A percentile compares a stretch with the other conserved stretches of the same genome.
phyloP scores from a whole-genome alignment of 306 rosid genomes.

The Neltuma alba region DNA sequence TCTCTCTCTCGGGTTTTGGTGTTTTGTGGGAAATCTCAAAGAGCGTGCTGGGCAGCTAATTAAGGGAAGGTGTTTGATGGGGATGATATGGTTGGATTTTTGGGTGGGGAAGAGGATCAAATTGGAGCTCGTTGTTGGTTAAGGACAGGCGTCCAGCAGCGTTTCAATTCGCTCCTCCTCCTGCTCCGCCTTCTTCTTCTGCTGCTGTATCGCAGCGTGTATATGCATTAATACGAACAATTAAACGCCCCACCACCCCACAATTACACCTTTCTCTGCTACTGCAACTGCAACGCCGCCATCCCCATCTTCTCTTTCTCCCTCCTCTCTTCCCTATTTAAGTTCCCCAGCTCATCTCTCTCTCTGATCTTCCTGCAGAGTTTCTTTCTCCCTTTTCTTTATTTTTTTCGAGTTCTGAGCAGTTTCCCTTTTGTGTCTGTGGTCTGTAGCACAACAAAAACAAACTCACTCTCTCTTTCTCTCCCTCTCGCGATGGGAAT shows the following conservation, averaged over 20 bases:
- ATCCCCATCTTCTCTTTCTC: background rate
- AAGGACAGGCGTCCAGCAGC: constrained; percentile 34
- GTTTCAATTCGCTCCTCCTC: constrained; percentile 36
- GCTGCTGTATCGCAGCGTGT: constrained; percentile 1
- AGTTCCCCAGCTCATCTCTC: too few species aligned
- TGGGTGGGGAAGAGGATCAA: constrained; percentile 25
- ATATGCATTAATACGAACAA: constrained; percentile 45
- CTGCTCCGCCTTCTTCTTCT: background rate
- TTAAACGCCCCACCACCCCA: constrained; percentile 25
- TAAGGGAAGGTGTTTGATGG: constrained; percentile 8
- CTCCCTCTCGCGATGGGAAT: too few species aligned
- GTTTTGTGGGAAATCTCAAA: background rate
- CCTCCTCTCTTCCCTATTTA: too few species aligned
- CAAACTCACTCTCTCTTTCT: too few species aligned
- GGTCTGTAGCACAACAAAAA: too few species aligned
- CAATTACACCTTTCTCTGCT: too few species aligned
- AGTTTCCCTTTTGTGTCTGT: background rate
- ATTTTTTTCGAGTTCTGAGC: too few species aligned
- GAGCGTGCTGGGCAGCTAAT: constrained; percentile 15
- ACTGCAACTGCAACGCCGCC: constrained; percentile 62
- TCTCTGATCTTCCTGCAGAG: background rate
- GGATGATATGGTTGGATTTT: constrained; percentile 32
- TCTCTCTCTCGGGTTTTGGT: too few species aligned
- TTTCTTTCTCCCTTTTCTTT: background rate
- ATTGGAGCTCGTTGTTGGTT: constrained; percentile 39